Percentiles rank a stretch among this genome's conserved stretches.
Evolutionary conservation across 2,329 filamentous ascomycete genomes (phyloP).

Genomic region (Shiraia bambusicola): DNA sequence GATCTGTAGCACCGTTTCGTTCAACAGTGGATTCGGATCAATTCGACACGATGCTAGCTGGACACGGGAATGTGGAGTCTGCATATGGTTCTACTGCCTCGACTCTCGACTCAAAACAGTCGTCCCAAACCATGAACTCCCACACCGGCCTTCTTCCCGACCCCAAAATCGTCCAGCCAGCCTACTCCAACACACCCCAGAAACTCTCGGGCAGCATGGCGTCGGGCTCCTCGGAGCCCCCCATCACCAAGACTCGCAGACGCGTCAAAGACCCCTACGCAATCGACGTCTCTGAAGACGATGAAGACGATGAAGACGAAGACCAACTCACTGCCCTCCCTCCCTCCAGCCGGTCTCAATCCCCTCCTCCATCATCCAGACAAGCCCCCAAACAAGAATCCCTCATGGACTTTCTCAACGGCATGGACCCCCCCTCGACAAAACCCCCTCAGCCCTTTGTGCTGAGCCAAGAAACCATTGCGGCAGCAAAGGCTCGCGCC

Average conservation of each 20-base stretch:
- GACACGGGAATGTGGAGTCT: constrained; percentile 36
- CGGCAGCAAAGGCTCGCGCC: constrained; percentile 35
- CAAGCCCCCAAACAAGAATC: constrained; percentile 52
- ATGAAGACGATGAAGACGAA: constrained; percentile 56
- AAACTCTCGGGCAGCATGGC: constrained; percentile 38
- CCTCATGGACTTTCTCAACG: constrained; percentile 71
- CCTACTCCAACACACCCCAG: constrained; percentile 40
- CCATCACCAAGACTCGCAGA: constrained; percentile 72
- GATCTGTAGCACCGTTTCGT: constrained; percentile 81
- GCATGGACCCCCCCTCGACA: constrained; percentile 62
- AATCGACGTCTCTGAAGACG: constrained; percentile 64
- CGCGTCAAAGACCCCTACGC: constrained; percentile 87
- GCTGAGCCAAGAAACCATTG: constrained; percentile 34
- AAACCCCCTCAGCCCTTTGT: constrained; percentile 38
- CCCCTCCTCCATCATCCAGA: constrained; percentile 12
- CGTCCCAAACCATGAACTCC: constrained; percentile 68
- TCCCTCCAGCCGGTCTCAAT: constrained; percentile 31
- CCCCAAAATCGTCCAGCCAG: constrained; percentile 37
- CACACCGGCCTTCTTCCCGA: constrained; percentile 64
- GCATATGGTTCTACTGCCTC: constrained; percentile 40
- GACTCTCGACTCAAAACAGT: constrained; percentile 43
- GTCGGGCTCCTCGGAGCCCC: constrained; percentile 42
- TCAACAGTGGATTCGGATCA: constrained; percentile 86
- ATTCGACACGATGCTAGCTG: constrained; percentile 49
- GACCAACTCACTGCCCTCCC: constrained; percentile 53